Evolutionary conservation across 2,329 filamentous ascomycete species (phyloP), one percentile per base, ranked within the genome.

Genomic region (Trichoderma sp.): DNA sequence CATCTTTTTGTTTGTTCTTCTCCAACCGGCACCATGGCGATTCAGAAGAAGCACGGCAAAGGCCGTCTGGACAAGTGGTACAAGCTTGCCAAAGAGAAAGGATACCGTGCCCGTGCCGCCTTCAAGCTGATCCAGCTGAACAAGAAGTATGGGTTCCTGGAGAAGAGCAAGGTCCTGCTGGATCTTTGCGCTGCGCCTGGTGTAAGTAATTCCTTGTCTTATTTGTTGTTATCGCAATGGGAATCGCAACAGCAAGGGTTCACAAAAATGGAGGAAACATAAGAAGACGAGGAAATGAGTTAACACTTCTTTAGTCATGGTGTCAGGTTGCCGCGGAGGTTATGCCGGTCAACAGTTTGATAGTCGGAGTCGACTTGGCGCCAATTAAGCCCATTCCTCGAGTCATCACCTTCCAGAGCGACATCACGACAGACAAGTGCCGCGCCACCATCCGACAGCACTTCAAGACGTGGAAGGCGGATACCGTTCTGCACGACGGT

Each of bases 61-160:
- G 94, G 94, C 79, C 93, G 94, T 86, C 85, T 97, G 74, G 95
- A 99, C 80, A 97, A 98, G 80, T 98, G 93, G 92, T 99, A 98
- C 81, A 94, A 93, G 77, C 88, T 98, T 73, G 95, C 95, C 68
- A 99, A 99, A 79, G 95, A 99, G 78, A 98, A 97, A 79, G 95
- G 95, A 68, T 99, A 97, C 76, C 86, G 95, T 74, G 94, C 95
- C 68, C 87, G 95, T 85, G 93, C 95, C 72, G 93, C 95, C 64
- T 98, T 98, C 85, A 99, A 99, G 81, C 81, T 99, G 72, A 94
- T 99, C 71, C 94, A 99, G 78, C 82, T 99, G 73, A 99, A 99
- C 82, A 97, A 98, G 81, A 98, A 97, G 77, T 99, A 96, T 90
- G 91, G 92, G 71, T 99, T 99, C 79, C 83, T 99, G 71, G 93